Base-by-base conservation (phyloP, 1,284 basidiomycete genomes). In the Malassezia brasiliensis region DNA sequence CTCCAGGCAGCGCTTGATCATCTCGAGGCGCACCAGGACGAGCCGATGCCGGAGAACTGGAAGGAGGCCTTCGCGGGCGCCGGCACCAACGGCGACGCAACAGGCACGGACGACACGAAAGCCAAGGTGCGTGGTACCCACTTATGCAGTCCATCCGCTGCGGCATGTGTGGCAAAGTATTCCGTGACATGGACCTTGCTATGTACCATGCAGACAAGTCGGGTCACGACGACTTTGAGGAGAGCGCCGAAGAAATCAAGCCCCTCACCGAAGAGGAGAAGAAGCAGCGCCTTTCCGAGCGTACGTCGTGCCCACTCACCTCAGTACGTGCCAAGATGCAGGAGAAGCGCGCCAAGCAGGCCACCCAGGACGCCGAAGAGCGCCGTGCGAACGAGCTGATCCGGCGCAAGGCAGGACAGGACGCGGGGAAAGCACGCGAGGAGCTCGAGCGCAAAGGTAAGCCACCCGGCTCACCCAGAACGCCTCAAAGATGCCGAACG, bases 241-340 rank as follows among this genome's bases (percentile, higher is more conserved):
- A 98, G 75, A 90, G 87, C 5, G 87, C 85, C 0, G 90, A 96
- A 72, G 91, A 94, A 85, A 83, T 91, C 74, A 88, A 86, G 73
- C 91, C 93, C 0, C 77, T 96, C 50, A 96, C 91, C 0, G 90
- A 96, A 75, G 90, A 96, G 68, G 90, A 98, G 76, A 94, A 86
- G 80, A 82, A 83, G 61, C 79, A 83, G 61, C 87, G 84, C 69
- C 80, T 96, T 0, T 82, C 78, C 1, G 90, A 96, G 62, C 61
- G 62, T 64, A 35, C 42, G 62, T 60, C 22, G 14, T n/a, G 14
- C 5, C 12, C 15, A 12, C 37, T 57, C 30, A 41, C 38, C n/a
- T 1, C 50, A 63, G 60, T 77, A 25, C 62, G 72, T 8, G 34
- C 38, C 11, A 73, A 66, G 48, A 59, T 72, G 12, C 68, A 67